Percentiles rank a stretch among this genome's conserved stretches.
phyloP scores from a whole-genome alignment of 805 yeast genomes.

The Saturnispora mendoncae region DNA sequence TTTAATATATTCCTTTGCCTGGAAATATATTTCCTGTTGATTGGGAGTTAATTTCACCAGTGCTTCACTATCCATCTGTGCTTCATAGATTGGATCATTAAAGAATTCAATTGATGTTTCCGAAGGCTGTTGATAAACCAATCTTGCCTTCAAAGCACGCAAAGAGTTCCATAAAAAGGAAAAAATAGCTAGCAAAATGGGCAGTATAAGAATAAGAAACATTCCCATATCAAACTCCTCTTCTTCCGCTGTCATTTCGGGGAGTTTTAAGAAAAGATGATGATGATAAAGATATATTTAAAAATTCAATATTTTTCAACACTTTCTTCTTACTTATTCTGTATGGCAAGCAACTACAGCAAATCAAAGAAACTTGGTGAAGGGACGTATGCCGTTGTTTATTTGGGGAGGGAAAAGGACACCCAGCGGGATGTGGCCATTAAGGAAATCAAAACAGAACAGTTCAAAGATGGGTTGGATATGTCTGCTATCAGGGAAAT shows the following conservation, averaged over 20 bases:
- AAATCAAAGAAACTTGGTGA: conserved; percentile 89
- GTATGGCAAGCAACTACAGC: conserved; percentile 21
- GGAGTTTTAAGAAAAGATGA: not conserved
- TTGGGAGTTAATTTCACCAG: conserved; percentile 54
- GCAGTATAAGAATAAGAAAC: conserved; percentile 1
- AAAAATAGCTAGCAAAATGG: not conserved
- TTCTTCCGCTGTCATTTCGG: not conserved
- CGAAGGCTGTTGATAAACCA: not conserved
- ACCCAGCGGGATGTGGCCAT: conserved; percentile 68
- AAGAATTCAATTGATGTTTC: conserved; percentile 15
- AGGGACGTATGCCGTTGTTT: conserved; percentile 98
- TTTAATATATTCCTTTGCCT: conserved; percentile 46
- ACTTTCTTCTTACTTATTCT: not conserved
- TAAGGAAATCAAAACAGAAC: conserved; percentile 90
- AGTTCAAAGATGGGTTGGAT: conserved; percentile 92
- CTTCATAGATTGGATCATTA: conserved; percentile 53
- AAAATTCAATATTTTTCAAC: too few relatives aligned
- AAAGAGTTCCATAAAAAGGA: not conserved
- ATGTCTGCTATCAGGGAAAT: conserved; percentile 96
- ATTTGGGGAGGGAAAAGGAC: conserved; percentile 59
- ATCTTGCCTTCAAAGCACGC: not conserved
- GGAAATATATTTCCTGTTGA: conserved; percentile 62
- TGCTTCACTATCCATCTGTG: conserved; percentile 50
- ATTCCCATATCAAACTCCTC: not conserved
- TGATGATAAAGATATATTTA: too few relatives aligned